phyloP scores from a whole-genome alignment of 768 basidiomycete genomes.

The Suillus discolor region DNA sequence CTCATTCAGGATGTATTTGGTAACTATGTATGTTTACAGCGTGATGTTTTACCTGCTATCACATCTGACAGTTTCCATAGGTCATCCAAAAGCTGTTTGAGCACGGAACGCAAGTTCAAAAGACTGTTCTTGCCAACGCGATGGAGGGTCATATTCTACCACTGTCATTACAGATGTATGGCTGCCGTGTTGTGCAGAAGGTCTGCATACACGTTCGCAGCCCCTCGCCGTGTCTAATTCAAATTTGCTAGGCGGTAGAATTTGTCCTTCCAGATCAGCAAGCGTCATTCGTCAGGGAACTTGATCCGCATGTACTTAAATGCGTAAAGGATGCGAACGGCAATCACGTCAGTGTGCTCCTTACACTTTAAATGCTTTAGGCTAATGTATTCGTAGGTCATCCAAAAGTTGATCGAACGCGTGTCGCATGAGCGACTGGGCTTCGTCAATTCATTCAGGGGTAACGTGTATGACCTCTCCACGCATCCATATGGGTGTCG shows the following conservation, averaged over 20 bases:
- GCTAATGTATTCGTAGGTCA: conserved; percentile 50
- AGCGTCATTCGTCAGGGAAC: conserved; percentile 69
- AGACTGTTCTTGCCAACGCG: conserved; percentile 61
- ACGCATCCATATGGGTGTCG: conserved; percentile 94
- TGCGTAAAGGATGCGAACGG: conserved; percentile 92
- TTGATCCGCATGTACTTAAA: conserved; percentile 77
- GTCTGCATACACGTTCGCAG: conserved; percentile 38
- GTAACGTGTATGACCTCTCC: conserved; percentile 78
- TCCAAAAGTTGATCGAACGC: conserved; percentile 86
- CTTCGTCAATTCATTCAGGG: conserved; percentile 76
- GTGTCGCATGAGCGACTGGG: conserved; percentile 75
- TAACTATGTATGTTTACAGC: conserved; percentile 73
- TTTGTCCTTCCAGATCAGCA: conserved; percentile 80
- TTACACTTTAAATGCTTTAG: conserved; percentile 3
- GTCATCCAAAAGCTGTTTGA: conserved; percentile 95
- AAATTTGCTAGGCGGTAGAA: conserved; percentile 71
- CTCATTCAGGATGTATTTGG: conserved; percentile 94
- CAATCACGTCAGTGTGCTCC: conserved; percentile 77
- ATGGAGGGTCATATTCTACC: conserved; percentile 80
- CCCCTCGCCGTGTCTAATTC: conserved; percentile 8
- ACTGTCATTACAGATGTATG: conserved; percentile 91
- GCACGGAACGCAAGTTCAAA: conserved; percentile 77
- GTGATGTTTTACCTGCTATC: conserved; percentile 1
- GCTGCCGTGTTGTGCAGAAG: conserved; percentile 95
- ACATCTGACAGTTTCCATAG: conserved; percentile 41